phyloP scores from a whole-genome alignment of 2,329 filamentous ascomycete genomes.

The Aspergillus udagawae region DNA sequence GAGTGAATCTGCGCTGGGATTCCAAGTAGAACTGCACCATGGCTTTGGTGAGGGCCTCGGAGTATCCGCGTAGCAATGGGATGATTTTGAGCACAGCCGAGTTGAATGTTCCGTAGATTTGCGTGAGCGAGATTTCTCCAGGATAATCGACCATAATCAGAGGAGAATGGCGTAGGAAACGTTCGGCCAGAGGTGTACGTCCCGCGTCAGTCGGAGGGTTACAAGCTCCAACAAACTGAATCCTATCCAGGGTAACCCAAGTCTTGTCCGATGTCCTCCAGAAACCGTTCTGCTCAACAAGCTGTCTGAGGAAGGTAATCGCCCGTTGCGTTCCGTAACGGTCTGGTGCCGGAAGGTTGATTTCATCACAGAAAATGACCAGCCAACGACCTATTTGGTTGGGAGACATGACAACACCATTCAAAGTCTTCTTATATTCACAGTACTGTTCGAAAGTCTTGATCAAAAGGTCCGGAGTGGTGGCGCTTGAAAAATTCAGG shows the following conservation, averaged over 20 bases:
- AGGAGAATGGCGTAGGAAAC: slow-evolving; percentile 95
- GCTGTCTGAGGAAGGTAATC: slow-evolving; percentile 93
- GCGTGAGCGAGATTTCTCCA: slow-evolving; percentile 85
- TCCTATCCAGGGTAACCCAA: slow-evolving; percentile 95
- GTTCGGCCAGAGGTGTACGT: slow-evolving; percentile 85
- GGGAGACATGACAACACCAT: slow-evolving; percentile 90
- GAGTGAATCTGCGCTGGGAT: slow-evolving; percentile 90
- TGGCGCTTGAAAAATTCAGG: slow-evolving; percentile 98
- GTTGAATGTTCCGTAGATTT: slow-evolving; percentile 99
- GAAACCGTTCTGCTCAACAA: slow-evolving; percentile 98
- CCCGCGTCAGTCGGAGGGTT: slow-evolving; percentile 97
- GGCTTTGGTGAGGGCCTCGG: slow-evolving; percentile 87
- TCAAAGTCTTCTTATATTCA: slow-evolving; percentile 98
- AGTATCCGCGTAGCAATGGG: slow-evolving; percentile 88
- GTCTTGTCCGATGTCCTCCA: slow-evolving; percentile 97
- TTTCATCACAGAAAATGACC: slow-evolving; percentile 98
- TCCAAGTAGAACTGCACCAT: slow-evolving; percentile 98
- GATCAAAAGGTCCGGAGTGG: slow-evolving; percentile 93
- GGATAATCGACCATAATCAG: slow-evolving; percentile 99
- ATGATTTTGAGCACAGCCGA: slow-evolving; percentile 94
- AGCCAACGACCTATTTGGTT: slow-evolving; percentile 97
- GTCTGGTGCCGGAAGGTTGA: slow-evolving; percentile 96
- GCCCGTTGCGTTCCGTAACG: slow-evolving; percentile 96
- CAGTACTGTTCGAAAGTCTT: slow-evolving; percentile 99
- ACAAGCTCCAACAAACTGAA: slow-evolving; percentile 98